Evolutionary conservation across 345 rosid species (phyloP), one percentile per base, ranked within the genome.

Genomic region (Arabidopsis suecica): DNA sequence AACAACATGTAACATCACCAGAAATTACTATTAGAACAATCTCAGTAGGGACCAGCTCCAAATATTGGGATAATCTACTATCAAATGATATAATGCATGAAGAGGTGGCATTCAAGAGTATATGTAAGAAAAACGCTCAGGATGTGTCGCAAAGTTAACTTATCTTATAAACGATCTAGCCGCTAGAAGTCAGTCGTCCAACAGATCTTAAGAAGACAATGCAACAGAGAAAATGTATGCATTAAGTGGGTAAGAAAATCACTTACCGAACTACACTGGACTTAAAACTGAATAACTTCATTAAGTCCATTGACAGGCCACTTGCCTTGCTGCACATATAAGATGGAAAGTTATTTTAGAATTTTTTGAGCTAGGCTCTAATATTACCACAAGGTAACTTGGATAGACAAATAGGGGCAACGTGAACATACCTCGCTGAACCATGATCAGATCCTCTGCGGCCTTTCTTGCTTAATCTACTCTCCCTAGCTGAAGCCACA

Each of bases 401-500:
- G 32, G 40, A 72, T 33, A 72, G 30, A 49, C 0, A 49, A 5
- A 49, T 3, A 65, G 55, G 23, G 64, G 32, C 3, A 40, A 8
- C 3, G 18, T 45, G 53, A 55, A 79, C 61, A 68, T 66, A 95
- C 99, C 91, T 92, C 32, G 83, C 82, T 58, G 91, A 78, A 16
- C 83, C 74, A 80, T 90, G 81, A 75, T 95, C 99, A 74, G 84
- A 69, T 53, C 85, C 91, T 56, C 97, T 84, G 38, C 97, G 97
- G 47, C 95, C 88, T 85, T 95, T 95, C 84, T 95, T 92, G 81
- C 82, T 87, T 65, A 90, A 61, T 85, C 91, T 87, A 74, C 84
- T 88, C 80, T 95, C 99, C 79, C 89, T 89, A 32, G 96, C 93
- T 36, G 97, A 87, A 84, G 90, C 85, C 71, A 90, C 96, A 69